These are phyloP conservation scores for Flagelloscypha sp. DNA, from an alignment of 768 basidiomycete genomes.

Conservation along the genomic window DNA sequence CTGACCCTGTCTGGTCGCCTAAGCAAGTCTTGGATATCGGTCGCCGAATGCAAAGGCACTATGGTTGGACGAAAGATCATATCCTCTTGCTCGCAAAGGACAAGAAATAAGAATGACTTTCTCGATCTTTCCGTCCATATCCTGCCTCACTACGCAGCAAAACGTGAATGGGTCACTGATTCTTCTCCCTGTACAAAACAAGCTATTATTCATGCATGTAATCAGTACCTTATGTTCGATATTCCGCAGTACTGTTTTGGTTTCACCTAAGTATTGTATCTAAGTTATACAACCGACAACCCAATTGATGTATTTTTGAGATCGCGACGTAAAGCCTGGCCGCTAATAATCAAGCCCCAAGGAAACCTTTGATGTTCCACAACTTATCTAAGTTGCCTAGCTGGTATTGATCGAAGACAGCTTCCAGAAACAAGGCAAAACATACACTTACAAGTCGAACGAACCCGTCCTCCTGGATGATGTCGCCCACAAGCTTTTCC, in stretches of 20 bases:
- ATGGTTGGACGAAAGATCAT: constrained; percentile 62
- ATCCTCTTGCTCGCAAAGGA: too few relatives aligned
- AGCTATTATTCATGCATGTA: too few relatives aligned
- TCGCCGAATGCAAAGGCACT: constrained; percentile 49
- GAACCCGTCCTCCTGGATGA: constrained; percentile 74
- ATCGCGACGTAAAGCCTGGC: neutral
- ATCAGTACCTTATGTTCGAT: too few relatives aligned
- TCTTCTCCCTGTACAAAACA: too few relatives aligned
- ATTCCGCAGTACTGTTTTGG: neutral
- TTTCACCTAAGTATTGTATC: too few relatives aligned
- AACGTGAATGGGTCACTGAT: too few relatives aligned
- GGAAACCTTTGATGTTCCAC: constrained; percentile 39
- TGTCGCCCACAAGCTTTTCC: constrained; percentile 48
- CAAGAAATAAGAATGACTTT: too few relatives aligned
- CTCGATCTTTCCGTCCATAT: too few relatives aligned
- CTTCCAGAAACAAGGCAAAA: neutral
- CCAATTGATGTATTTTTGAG: too few relatives aligned
- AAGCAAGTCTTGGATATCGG: constrained; percentile 43
- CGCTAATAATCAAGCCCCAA: constrained; percentile 18
- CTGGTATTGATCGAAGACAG: constrained; percentile 21
- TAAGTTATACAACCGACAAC: too few relatives aligned
- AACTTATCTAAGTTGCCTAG: constrained; percentile 45
- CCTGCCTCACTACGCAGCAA: too few relatives aligned
- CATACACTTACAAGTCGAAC: constrained; percentile 58
- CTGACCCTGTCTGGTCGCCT: constrained; percentile 55